Conservation (phyloP, 306 rosid genomes). For the Crataegus laevigata region DNA sequence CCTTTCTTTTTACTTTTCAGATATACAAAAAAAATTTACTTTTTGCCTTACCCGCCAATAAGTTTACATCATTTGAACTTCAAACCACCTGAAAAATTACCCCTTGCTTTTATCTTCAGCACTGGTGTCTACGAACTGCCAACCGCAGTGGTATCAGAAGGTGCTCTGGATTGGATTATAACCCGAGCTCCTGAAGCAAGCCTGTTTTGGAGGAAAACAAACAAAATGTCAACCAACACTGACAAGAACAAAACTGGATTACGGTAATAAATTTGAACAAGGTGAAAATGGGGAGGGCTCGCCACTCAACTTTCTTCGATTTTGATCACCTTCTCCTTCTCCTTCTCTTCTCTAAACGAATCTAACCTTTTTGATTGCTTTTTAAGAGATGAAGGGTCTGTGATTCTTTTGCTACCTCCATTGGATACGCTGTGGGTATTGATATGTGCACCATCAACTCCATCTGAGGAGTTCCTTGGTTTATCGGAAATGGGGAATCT, state of each 20-base stretch:
- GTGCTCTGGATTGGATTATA: slow-evolving; percentile 67
- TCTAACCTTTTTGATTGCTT: slow-evolving; percentile 46
- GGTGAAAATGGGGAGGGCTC: slow-evolving; percentile 14
- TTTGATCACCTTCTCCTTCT: slow-evolving; percentile 62
- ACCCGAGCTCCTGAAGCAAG: slow-evolving; percentile 98
- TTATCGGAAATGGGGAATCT: slow-evolving; percentile 56
- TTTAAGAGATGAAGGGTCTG: slow-evolving; percentile 33
- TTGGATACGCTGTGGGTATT: slow-evolving; percentile 39
- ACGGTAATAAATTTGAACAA: background rate
- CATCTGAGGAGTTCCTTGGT: slow-evolving; percentile 66
- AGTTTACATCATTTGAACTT: slow-evolving; percentile 32
- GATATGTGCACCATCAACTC: slow-evolving; percentile 27
- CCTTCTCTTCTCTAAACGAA: slow-evolving; percentile 55
- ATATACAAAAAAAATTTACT: slow-evolving; percentile 20
- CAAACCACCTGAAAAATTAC: slow-evolving; percentile 23
- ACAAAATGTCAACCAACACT: slow-evolving; percentile 26
- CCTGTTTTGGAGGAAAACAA: slow-evolving; percentile 50
- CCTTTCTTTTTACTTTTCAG: slow-evolving; percentile 28
- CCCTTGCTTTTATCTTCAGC: background rate
- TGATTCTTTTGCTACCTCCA: slow-evolving; percentile 44
- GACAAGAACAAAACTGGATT: background rate
- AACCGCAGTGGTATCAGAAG: slow-evolving; percentile 14
- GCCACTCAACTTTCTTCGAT: slow-evolving; percentile 90
- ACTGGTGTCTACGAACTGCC: slow-evolving; percentile 30
- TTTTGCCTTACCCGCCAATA: slow-evolving; percentile 19